Conservation (phyloP, 805 yeast species). For the Ogataea chonburiensis region DNA sequence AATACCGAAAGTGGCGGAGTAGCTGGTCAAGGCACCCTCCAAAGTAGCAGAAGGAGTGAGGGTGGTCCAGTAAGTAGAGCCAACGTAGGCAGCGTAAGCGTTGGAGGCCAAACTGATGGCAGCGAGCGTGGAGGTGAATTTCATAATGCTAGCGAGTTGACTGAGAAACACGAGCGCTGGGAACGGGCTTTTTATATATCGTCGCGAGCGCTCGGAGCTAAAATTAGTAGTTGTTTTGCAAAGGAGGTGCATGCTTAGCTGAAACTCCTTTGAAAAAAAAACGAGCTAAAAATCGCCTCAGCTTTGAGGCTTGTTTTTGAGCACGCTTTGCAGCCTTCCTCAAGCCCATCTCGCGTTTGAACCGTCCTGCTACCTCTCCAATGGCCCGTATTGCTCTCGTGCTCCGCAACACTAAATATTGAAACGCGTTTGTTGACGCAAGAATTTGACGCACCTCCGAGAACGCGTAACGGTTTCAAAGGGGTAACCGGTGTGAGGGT, state of each 20-base stretch:
- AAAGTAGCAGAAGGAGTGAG: constrained; percentile 59
- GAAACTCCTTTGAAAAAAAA: constrained; percentile 17
- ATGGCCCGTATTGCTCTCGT: too few relatives aligned
- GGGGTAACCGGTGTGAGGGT: constrained; percentile 4
- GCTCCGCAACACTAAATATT: too few relatives aligned
- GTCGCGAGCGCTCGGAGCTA: constrained; percentile 3
- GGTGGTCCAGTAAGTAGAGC: constrained; percentile 62
- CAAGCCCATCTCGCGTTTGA: neutral
- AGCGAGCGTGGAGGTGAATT: constrained; percentile 38
- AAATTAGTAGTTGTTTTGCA: constrained; percentile 13
- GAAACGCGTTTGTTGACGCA: constrained; percentile 10
- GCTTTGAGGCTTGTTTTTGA: too few relatives aligned
- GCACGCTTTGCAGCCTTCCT: too few relatives aligned
- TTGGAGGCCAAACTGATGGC: constrained; percentile 42
- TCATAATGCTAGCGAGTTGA: constrained; percentile 34
- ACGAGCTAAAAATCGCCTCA: too few relatives aligned
- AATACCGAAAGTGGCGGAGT: constrained; percentile 35
- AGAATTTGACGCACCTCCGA: constrained; percentile 2
- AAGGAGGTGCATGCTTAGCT: constrained; percentile 13
- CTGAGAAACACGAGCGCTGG: constrained; percentile 5
- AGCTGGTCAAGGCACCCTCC: constrained; percentile 50
- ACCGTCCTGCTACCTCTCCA: neutral
- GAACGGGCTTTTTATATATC: constrained; percentile 5
- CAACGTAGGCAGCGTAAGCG: constrained; percentile 55
- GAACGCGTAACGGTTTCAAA: constrained; percentile 6